These are phyloP conservation scores for Blastobotrys illinoisensis DNA, from an alignment of 1,139 yeast genomes.

Conservation along the genomic window DNA sequence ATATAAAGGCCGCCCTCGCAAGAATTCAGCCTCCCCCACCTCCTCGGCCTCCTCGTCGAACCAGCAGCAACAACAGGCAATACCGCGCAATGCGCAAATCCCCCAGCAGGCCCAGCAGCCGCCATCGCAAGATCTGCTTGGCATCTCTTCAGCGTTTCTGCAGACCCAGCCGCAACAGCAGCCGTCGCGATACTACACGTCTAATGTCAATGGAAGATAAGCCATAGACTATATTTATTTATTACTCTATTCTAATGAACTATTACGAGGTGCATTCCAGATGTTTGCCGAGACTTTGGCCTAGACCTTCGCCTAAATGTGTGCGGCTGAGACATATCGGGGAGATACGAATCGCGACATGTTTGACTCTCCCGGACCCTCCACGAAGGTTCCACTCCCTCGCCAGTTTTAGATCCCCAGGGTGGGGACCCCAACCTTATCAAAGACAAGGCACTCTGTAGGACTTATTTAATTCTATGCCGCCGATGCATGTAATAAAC, in stretches of 20 bases:
- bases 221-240: not conserved
- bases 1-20: slow-evolving; percentile 33
- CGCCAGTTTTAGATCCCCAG: not conserved
- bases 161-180: not conserved
- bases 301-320: no score
- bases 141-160: not conserved
- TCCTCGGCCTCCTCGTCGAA: not conserved
- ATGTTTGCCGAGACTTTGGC: no score
- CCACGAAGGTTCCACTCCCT: not conserved
- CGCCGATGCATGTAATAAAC: not conserved
- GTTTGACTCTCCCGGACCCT: not conserved
- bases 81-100: no score
- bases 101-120: no score
- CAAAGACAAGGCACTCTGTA: not conserved
- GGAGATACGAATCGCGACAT: not conserved
- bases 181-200: not conserved
- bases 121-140: not conserved
- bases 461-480: not conserved
- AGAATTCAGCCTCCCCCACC: not conserved
- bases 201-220: not conserved
- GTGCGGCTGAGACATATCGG: not conserved
- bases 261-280: not conserved
- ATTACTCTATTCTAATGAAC: not conserved
- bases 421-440: not conserved
- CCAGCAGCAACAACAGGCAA: not conserved